Conservation (phyloP, 495 filamentous ascomycete species). For the Glarea lozoyensis region DNA sequence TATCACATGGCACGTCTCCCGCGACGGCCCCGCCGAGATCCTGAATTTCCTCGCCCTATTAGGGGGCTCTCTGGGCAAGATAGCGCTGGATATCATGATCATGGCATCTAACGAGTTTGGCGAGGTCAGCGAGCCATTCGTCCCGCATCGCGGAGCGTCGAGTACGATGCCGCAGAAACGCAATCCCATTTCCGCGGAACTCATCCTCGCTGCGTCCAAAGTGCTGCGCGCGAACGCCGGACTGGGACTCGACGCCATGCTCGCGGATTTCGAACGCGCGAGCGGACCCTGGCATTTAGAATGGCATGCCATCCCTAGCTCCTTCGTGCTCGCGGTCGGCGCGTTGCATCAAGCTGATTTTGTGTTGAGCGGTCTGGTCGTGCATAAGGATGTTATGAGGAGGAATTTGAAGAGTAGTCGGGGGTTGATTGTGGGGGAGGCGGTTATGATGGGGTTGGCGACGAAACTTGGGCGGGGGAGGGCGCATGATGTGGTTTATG, state of each 20-base stretch:
- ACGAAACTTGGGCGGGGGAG: slow-evolving; percentile 35
- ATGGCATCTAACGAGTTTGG: slow-evolving; percentile 45
- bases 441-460: slow-evolving; percentile 49
- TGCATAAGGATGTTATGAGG: slow-evolving; percentile 36
- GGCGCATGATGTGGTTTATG: slow-evolving; percentile 46
- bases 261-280: slow-evolving; percentile 44
- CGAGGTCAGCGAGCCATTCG: slow-evolving; percentile 47
- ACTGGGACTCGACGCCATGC: slow-evolving; percentile 43
- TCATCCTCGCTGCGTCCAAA: slow-evolving; percentile 42
- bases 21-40: slow-evolving; percentile 41
- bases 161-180: slow-evolving; percentile 49
- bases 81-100: slow-evolving; percentile 45
- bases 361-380: slow-evolving; percentile 36
- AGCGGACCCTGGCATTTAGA: slow-evolving; percentile 46
- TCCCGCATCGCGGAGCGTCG: slow-evolving; percentile 42
- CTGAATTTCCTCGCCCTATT: slow-evolving; percentile 41
- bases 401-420: slow-evolving; percentile 37
- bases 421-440: slow-evolving; percentile 45
- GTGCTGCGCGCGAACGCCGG: slow-evolving; percentile 39
- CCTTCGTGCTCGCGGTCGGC: slow-evolving; percentile 40
- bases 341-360: slow-evolving; percentile 40
- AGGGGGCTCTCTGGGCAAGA: slow-evolving; percentile 39
- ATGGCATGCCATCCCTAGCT: slow-evolving; percentile 43
- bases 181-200: slow-evolving; percentile 45
- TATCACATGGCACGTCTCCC: slow-evolving; percentile 37